Conservation (phyloP, 2,329 filamentous ascomycete genomes). For the Ophiognomonia clavigignenti-juglandacearum region DNA sequence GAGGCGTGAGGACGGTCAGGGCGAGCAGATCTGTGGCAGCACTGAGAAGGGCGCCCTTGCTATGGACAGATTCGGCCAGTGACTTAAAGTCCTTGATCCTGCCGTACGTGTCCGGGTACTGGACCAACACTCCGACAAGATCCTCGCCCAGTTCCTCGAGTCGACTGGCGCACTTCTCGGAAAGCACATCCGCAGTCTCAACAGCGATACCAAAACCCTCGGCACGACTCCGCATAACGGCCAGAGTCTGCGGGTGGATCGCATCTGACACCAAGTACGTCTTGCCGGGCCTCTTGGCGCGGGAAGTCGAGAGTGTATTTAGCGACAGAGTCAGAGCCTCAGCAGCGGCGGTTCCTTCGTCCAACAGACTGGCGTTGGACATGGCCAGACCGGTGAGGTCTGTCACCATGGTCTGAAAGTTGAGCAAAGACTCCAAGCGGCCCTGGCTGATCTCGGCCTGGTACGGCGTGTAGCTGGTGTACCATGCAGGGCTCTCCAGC, state of each 20-base stretch:
- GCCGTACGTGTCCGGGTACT: conserved; percentile 89
- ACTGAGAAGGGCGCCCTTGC: conserved; percentile 72
- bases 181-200: conserved; percentile 65
- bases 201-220: conserved; percentile 88
- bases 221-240: conserved; percentile 78
- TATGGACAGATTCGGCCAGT: conserved; percentile 73
- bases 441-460: conserved; percentile 97
- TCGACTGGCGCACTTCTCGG: conserved; percentile 52
- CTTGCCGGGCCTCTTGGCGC: conserved; percentile 71
- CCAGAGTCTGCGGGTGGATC: conserved; percentile 80
- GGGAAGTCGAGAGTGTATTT: conserved; percentile 65
- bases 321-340: conserved; percentile 94
- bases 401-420: conserved; percentile 90
- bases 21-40: conserved; percentile 88
- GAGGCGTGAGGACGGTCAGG: conserved; percentile 79
- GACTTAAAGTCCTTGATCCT: conserved; percentile 69
- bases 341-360: conserved; percentile 87
- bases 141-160: conserved; percentile 74
- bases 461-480: conserved; percentile 96
- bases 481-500: conserved; percentile 91
- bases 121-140: conserved; percentile 84
- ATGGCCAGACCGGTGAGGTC: conserved; percentile 85
- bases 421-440: conserved; percentile 83
- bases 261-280: conserved; percentile 78
- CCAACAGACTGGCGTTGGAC: conserved; percentile 84